Evolutionary conservation across 768 basidiomycete genomes (phyloP), one percentile per base, ranked within the genome.

Genomic region (Lentinula detonsa): DNA sequence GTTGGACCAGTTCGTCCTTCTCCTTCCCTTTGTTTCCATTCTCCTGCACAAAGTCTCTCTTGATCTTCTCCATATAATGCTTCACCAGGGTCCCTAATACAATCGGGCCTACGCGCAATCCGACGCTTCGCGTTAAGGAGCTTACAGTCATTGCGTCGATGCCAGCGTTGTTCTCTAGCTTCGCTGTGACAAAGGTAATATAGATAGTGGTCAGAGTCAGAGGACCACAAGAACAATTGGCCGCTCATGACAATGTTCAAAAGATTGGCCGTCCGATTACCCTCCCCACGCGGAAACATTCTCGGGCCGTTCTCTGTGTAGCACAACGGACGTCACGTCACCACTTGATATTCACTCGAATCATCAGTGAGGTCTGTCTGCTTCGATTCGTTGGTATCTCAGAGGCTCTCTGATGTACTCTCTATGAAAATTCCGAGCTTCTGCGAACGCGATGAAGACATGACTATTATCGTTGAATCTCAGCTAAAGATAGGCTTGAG

Each of bases 61-160:
- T 84, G 52, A 84, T 71, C 13, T 85, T 81, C 48, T 88, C 86
- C 52, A 95, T 83, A 71, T 93, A 95, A 69, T 95, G 93, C 70
- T 88, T 90, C 68, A 93, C 78, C n/a, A 93, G 78, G 0, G 89
- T 91, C 65, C 87, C 88, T 21, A 92, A 69, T 37, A 91, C 77
- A 57, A 91, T 71, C 4, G 90, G 90, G 0, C 87, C 90, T n/a
- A 89, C 75, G 67, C 77, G 81, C 62, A 90, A 71, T 42, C 87
- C 83, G 31, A 84, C 82, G 57, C 84, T 78, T 35, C 85, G 77
- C 37, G 87, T 81, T 45, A 92, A 78, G 18, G 86, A 69, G 69
- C 85, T 90, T 18, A 28, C 23, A 49, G 48, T 15, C 50, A 51
- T 51, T 13, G 31, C 31, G 50, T 5, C 13, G 48, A 6, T 16